Evolutionary conservation across 495 filamentous ascomycete species (phyloP), one percentile per base, ranked within the genome.

Genomic region (Peziza echinospora): DNA sequence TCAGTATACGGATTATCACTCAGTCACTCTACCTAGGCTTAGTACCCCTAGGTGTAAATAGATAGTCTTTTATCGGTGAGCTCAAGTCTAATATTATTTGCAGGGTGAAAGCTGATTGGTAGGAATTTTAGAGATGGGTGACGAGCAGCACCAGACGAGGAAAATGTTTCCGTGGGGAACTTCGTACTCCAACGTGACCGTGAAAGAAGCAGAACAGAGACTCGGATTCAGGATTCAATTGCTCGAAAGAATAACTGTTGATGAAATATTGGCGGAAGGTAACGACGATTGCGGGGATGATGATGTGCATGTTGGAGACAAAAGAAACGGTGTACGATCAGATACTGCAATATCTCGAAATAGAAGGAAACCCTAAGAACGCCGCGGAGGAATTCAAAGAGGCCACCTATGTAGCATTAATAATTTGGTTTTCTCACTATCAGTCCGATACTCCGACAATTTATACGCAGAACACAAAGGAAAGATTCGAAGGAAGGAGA

Each of bases 331-430:
- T 52, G 10, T 46, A 45, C n/a, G 34, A 49, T 0, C 17, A 3
- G 19, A 45, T 45, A 42, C 7, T 42, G 21, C 24, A 45, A 49
- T 49, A 45, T 43, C 42, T 52, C 49, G n/a, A 21, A 23, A 46
- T 49, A 24, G 43, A 50, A 50, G 43, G 28, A 40, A 49, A 50
- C 41, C 48, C 48, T 47, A 44, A 23, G 39, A 47, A 50, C 41
- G 47, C 5, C 25, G 43, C 46, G 49, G 28, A 28, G 4, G 34
- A 43, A 19, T 47, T 47, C 17, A 43, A 44, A 40, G 51, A 50
- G 30, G 30, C 11, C 30, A 37, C n/a, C n/a, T n/a, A 45, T 5
- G 30, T 5, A 49, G 44, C 44, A 51, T 47, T 21, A 43, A 44
- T 50, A 11, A 50, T 40, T 22, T 47, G 21, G 34, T 47, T 2